Percentiles rank a stretch among this genome's conserved stretches.
phyloP scores from a whole-genome alignment of 169 alveolate genomes.

The Cardiosporidium cionae region DNA sequence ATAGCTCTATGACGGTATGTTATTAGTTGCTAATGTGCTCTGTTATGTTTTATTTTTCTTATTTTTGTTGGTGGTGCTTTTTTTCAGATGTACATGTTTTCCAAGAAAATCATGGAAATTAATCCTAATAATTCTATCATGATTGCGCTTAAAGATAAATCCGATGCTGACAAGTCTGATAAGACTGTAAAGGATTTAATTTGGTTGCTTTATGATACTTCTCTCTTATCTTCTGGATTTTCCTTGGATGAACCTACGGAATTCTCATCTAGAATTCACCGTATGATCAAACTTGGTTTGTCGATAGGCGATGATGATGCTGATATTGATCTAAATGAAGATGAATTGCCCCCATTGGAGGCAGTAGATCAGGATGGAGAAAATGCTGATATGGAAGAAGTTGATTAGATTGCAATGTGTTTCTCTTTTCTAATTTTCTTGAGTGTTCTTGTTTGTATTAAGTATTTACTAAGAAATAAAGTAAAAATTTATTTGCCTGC shows the following conservation, averaged over 20 bases:
- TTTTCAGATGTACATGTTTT: slow-evolving; percentile 79
- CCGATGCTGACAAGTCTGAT: slow-evolving; percentile 91
- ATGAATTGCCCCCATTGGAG: slow-evolving; percentile 80
- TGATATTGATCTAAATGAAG: slow-evolving; percentile 62
- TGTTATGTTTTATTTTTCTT: slow-evolving; percentile 31
- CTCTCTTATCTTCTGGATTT: slow-evolving; percentile 97
- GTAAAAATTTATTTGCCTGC: too few relatives aligned
- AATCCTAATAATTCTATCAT: slow-evolving; percentile 96
- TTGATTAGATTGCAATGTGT: slow-evolving; percentile 76
- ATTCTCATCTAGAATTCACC: slow-evolving; percentile 95
- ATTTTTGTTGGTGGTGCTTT: slow-evolving; percentile 20
- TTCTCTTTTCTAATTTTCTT: too few relatives aligned
- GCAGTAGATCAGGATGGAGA: slow-evolving; percentile 68
- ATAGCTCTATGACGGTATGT: slow-evolving; percentile 84
- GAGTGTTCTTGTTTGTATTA: too few relatives aligned
- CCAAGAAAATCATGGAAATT: slow-evolving; percentile 98
- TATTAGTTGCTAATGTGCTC: slow-evolving; percentile 27
- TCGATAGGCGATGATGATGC: slow-evolving; percentile 91
- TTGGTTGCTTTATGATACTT: slow-evolving; percentile 97
- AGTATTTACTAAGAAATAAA: too few relatives aligned
- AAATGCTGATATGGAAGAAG: slow-evolving; percentile 94
- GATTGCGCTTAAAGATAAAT: slow-evolving; percentile 88
- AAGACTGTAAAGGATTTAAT: slow-evolving; percentile 97
- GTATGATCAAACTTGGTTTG: slow-evolving; percentile 98
- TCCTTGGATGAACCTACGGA: slow-evolving; percentile 97